Percentiles rank a stretch among this genome's conserved stretches.
Conservation (phyloP, 106 monocot genomes). For the Dendrobium chrysotoxum region DNA sequence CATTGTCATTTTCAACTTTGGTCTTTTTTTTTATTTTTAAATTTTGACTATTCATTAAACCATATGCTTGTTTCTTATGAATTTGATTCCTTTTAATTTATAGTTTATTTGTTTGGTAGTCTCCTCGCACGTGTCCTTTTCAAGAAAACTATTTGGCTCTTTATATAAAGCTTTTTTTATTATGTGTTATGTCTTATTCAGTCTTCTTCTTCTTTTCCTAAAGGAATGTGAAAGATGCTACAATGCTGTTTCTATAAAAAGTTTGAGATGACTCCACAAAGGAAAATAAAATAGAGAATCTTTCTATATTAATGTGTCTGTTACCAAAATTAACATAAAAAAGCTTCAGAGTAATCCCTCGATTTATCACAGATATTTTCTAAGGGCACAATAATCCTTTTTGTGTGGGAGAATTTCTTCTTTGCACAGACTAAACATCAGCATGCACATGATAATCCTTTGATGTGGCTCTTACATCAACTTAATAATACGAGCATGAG, state of each 20-base stretch:
- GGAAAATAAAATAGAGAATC: neutral
- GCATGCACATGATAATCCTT: neutral
- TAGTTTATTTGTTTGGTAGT: neutral
- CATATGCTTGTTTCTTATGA: neutral
- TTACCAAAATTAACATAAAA: neutral
- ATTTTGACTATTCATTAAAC: neutral
- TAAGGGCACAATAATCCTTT: neutral
- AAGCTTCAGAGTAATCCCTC: neutral
- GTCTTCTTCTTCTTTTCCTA: neutral
- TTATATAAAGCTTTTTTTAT: neutral
- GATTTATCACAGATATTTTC: neutral
- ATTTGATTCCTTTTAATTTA: neutral
- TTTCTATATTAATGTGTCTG: neutral
- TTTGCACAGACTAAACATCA: too few species aligned
- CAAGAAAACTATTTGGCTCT: neutral
- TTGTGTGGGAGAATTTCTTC: neutral
- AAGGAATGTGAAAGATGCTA: neutral
- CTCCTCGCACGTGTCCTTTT: neutral
- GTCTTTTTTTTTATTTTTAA: neutral
- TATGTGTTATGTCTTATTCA: neutral
- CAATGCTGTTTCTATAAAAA: neutral
- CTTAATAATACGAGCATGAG: neutral
- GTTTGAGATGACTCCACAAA: neutral
- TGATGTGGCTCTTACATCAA: neutral
- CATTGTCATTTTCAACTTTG: neutral